phyloP scores from a whole-genome alignment of 2,329 filamentous ascomycete species.

The Curvularia hawaiiensis region DNA sequence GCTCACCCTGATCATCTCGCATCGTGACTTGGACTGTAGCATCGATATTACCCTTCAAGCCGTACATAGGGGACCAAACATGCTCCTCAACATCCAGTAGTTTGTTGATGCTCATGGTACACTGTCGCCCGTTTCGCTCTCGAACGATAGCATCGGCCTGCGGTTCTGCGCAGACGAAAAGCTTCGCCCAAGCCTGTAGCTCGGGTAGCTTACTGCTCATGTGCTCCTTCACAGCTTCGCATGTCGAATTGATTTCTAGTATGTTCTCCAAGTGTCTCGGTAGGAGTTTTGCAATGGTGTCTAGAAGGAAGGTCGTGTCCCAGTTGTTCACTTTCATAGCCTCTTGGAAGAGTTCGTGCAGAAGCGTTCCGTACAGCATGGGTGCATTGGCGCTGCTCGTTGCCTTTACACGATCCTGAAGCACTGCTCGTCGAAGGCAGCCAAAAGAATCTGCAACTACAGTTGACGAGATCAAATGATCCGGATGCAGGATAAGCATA shows the following conservation, averaged over 20 bases:
- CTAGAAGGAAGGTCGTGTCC: slow-evolving; percentile 70
- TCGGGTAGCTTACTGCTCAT: slow-evolving; percentile 82
- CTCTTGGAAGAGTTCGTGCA: slow-evolving; percentile 95
- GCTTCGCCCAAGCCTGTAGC: slow-evolving; percentile 79
- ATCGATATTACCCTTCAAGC: slow-evolving; percentile 96
- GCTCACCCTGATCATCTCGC: slow-evolving; percentile 68
- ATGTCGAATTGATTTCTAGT: slow-evolving; percentile 81
- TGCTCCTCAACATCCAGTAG: slow-evolving; percentile 97
- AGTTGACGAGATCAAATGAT: slow-evolving; percentile 93
- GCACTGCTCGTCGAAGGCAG: slow-evolving; percentile 86
- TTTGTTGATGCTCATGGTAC: slow-evolving; percentile 87
- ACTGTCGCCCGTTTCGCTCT: slow-evolving; percentile 76
- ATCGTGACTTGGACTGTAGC: slow-evolving; percentile 91
- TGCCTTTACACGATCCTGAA: slow-evolving; percentile 94
- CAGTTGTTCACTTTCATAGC: slow-evolving; percentile 83
- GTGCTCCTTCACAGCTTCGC: slow-evolving; percentile 76
- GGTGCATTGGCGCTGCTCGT: slow-evolving; percentile 79
- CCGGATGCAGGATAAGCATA: slow-evolving; percentile 89
- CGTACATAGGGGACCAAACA: slow-evolving; percentile 97
- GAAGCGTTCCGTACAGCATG: slow-evolving; percentile 88
- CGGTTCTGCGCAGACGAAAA: slow-evolving; percentile 76
- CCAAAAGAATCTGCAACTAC: slow-evolving; percentile 96
- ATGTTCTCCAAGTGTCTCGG: slow-evolving; percentile 83
- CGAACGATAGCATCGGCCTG: slow-evolving; percentile 75
- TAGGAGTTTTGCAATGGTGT: slow-evolving; percentile 71